These are phyloP conservation scores for Opeltia flavorubescens DNA, from an alignment of 495 filamentous ascomycete species.

Conservation along the genomic window DNA sequence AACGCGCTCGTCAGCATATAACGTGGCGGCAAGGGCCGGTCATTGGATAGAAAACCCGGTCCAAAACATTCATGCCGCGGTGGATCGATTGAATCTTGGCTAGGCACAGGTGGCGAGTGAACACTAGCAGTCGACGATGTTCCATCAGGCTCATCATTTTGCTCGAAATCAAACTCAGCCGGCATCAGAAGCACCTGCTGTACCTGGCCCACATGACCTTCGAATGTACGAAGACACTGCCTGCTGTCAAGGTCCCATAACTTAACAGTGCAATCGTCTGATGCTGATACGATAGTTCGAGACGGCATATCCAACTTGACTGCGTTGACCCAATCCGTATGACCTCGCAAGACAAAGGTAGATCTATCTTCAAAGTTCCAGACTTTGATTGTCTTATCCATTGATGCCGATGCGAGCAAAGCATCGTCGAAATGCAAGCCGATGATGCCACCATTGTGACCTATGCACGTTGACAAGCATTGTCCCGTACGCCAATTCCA, in stretches of 20 bases:
- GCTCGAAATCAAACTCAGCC: constrained; percentile 76
- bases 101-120: constrained; percentile 11
- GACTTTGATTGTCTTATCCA: constrained; percentile 80
- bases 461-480: constrained; percentile 65
- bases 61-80: constrained; percentile 34
- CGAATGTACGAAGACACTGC: constrained; percentile 61
- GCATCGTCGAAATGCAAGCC: constrained; percentile 72
- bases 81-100: constrained; percentile 27
- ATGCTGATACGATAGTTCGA: constrained; percentile 79
- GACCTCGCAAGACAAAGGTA: constrained; percentile 63
- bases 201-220: constrained; percentile 91
- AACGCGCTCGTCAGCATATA: constrained; percentile 89
- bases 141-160: constrained; percentile 42
- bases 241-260: constrained; percentile 89
- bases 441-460: constrained; percentile 70
- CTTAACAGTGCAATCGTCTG: constrained; percentile 80
- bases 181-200: constrained; percentile 78
- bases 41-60: constrained; percentile 35
- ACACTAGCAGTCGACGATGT: constrained; percentile 15
- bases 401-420: constrained; percentile 73
- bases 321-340: constrained; percentile 88
- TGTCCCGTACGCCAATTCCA: constrained; percentile 96
- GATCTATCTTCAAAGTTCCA: constrained; percentile 84
- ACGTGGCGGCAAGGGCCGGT: constrained; percentile 57
- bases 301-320: constrained; percentile 71